Conservation (phyloP, 202 grass and related monocot genomes). For the Miscanthus sacchariflorus region DNA sequence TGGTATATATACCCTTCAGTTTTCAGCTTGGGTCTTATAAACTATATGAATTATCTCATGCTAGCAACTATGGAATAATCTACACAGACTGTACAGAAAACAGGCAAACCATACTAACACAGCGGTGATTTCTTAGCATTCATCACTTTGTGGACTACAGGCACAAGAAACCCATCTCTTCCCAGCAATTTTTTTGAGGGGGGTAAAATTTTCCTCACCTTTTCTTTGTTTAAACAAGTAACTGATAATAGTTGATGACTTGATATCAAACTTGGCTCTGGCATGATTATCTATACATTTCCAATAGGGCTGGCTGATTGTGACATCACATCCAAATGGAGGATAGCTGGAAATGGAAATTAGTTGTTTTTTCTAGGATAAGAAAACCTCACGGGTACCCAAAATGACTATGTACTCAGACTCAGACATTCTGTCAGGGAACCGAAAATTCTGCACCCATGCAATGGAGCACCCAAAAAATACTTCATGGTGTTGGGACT, state of each 20-base stretch:
- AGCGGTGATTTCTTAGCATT: not conserved
- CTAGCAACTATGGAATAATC: not conserved
- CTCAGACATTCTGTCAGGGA: not conserved
- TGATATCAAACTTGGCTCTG: not conserved
- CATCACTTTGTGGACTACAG: not conserved
- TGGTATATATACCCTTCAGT: slow-evolving; percentile 1
- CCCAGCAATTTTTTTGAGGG: not conserved
- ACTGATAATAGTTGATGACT: not conserved
- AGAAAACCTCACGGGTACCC: not conserved
- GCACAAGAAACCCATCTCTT: not conserved
- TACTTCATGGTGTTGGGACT: not conserved
- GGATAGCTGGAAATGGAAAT: not conserved
- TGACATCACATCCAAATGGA: not conserved
- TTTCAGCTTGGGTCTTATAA: not conserved
- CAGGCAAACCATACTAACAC: not conserved
- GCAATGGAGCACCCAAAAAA: not conserved
- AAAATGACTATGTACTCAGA: slow-evolving; percentile 1
- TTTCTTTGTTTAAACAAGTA: not conserved
- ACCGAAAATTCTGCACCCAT: not conserved
- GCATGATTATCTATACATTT: not conserved
- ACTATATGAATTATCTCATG: slow-evolving; percentile 27
- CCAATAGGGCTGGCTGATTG: not conserved
- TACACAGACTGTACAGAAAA: slow-evolving; percentile 2
- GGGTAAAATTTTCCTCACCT: not conserved
- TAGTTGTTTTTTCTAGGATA: not conserved